These are phyloP conservation scores for Suhomyces atakaporum DNA, from an alignment of 1,139 yeast species.

Conservation along the genomic window DNA sequence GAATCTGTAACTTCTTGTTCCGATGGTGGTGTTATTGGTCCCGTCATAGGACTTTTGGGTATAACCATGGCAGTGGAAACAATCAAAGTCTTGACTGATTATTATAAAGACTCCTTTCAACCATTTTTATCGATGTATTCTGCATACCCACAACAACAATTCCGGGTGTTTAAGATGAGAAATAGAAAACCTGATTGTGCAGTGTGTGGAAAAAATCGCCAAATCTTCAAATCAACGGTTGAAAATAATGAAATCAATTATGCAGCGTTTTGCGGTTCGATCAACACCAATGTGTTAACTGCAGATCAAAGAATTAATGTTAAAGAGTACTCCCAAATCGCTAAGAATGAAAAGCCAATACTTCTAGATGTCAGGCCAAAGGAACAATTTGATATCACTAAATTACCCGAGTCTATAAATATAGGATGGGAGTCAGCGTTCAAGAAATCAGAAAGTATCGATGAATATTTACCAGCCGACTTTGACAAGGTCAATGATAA, in stretches of 20 bases:
- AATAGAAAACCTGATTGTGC: constrained; percentile 59
- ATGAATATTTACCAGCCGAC: constrained; percentile 25
- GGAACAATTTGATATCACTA: constrained; percentile 71
- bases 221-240: constrained; percentile 50
- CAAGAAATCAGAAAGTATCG: constrained; percentile 34
- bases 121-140: constrained; percentile 74
- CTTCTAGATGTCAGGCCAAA: constrained; percentile 76
- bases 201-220: constrained; percentile 60
- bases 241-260: constrained; percentile 57
- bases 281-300: constrained; percentile 48
- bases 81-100: constrained; percentile 66
- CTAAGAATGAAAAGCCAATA: constrained; percentile 17
- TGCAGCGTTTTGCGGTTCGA: constrained; percentile 70
- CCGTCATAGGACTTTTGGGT: constrained; percentile 92
- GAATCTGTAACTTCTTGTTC: constrained; percentile 81
- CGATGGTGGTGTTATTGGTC: constrained; percentile 95
- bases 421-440: constrained; percentile 58
- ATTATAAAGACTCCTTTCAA: constrained; percentile 53
- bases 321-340: constrained; percentile 34
- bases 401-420: constrained; percentile 61
- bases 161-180: constrained; percentile 81
- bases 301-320: constrained; percentile 50
- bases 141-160: constrained; percentile 71
- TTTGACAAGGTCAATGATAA: constrained; percentile 22
- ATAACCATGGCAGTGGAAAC: constrained; percentile 87